These are phyloP conservation scores for Pseudopediastrum boryanum DNA, from an alignment of 139 green algal genomes.

Conservation along the genomic window DNA sequence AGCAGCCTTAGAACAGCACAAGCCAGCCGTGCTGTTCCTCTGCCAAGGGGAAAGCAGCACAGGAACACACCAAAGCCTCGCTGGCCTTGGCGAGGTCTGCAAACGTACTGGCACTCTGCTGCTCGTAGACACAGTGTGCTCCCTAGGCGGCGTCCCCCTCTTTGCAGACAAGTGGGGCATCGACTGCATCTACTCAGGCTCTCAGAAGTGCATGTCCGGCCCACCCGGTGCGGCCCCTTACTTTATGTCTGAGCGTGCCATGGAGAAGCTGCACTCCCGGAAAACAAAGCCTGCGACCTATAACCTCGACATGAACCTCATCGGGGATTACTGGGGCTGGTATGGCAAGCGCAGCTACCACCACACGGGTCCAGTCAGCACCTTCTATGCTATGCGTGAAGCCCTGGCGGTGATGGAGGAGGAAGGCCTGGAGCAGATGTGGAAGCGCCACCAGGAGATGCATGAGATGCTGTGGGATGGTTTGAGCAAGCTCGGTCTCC, in stretches of 20 bases:
- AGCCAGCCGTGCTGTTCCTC: slow-evolving; percentile 87
- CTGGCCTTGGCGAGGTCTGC: slow-evolving; percentile 87
- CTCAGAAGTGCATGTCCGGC: slow-evolving; percentile 89
- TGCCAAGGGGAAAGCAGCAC: slow-evolving; percentile 90
- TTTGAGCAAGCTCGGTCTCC: slow-evolving; percentile 73
- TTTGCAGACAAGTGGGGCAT: slow-evolving; percentile 75
- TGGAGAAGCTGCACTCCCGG: slow-evolving; percentile 77
- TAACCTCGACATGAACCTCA: slow-evolving; percentile 89
- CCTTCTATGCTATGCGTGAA: slow-evolving; percentile 76
- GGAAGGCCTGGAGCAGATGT: slow-evolving; percentile 63
- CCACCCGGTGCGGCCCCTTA: slow-evolving; percentile 78
- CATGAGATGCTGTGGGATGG: slow-evolving; percentile 78
- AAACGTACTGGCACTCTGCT: slow-evolving; percentile 80
- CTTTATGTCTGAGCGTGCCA: slow-evolving; percentile 73
- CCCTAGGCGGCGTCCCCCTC: slow-evolving; percentile 84
- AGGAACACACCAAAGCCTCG: slow-evolving; percentile 63
- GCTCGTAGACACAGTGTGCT: slow-evolving; percentile 94
- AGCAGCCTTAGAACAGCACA: slow-evolving; percentile 70
- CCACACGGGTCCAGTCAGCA: slow-evolving; percentile 66
- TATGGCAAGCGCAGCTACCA: slow-evolving; percentile 81
- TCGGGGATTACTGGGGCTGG: slow-evolving; percentile 72
- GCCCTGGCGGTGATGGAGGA: slow-evolving; percentile 80
- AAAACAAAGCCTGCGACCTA: slow-evolving; percentile 82
- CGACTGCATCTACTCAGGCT: slow-evolving; percentile 87
- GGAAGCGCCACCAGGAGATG: slow-evolving; percentile 37